Evolutionary conservation across 2,329 filamentous ascomycete species (phyloP).

Genomic region (Cyanodermella asteris): DNA sequence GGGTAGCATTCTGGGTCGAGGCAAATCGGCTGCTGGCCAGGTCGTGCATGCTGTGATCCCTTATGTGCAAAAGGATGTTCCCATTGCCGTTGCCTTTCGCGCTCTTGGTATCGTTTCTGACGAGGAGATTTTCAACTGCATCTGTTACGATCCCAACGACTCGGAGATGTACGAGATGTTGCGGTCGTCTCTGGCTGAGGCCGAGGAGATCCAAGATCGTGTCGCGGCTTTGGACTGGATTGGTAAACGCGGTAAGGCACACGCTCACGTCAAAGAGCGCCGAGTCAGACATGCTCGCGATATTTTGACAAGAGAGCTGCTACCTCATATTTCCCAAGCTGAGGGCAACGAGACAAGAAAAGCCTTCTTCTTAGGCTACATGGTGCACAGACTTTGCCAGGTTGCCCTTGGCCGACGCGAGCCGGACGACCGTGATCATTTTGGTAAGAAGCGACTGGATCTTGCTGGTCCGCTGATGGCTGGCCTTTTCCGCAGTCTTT

Average conservation of each 20-base stretch:
- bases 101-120: slow-evolving; percentile 91
- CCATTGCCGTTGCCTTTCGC: slow-evolving; percentile 86
- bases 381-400: slow-evolving; percentile 90
- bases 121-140: slow-evolving; percentile 93
- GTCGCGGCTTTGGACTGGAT: slow-evolving; percentile 91
- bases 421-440: slow-evolving; percentile 93
- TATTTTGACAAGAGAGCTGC: slow-evolving; percentile 86
- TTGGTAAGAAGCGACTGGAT: slow-evolving; percentile 95
- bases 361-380: slow-evolving; percentile 95
- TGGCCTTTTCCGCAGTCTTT: slow-evolving; percentile 85
- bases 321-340: slow-evolving; percentile 88
- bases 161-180: slow-evolving; percentile 95
- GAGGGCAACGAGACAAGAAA: slow-evolving; percentile 91
- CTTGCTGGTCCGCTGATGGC: slow-evolving; percentile 82
- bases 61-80: slow-evolving; percentile 83
- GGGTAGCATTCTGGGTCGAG: too few species aligned
- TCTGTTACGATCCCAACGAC: slow-evolving; percentile 88
- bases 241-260: slow-evolving; percentile 63
- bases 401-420: slow-evolving; percentile 83
- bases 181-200: slow-evolving; percentile 91
- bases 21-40: slow-evolving; percentile 62
- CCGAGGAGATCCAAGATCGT: slow-evolving; percentile 85
- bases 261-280: slow-evolving; percentile 58
- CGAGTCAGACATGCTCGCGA: slow-evolving; percentile 84
- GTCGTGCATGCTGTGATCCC: slow-evolving; percentile 81